Base-by-base conservation (phyloP, 2,329 filamentous ascomycete genomes). In the Aspergillus sp. region DNA sequence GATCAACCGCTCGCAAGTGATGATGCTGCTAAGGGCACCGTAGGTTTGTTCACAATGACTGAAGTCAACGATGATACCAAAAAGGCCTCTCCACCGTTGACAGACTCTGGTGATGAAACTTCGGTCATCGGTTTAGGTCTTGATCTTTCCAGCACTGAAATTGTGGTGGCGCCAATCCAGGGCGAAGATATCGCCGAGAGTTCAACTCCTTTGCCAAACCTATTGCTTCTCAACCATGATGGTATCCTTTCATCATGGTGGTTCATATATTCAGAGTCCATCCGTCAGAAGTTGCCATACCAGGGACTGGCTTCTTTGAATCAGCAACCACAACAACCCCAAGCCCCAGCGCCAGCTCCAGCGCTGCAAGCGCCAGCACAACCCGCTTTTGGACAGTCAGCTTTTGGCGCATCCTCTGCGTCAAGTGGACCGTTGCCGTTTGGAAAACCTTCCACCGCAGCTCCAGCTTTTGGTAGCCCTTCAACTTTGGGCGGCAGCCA, bases 161-260 rank as follows among this genome's bases (percentile, higher is more conserved):
- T 81, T 53, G 86, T 95, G 2, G 75, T 81, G 49, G 83, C 85
- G 51, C 90, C 90, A 1, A 86, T 95, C 45, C 81, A 81, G 13
- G 77, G 81, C 1, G 85, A 93, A 49, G 85, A 95, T 58, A 81
- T 94, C 37, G 78, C 86, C 29, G 79, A 90, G 57, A 94, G 90
- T 5, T 77, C 84, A 0, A 83, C 81, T 1, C 91, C 93, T 9
- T 69, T 97, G 7, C 93, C 93, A 5, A 88, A 84, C 8, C 74
- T 95, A 34, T 85, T 93, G 76, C 77, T 89, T 28, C 73, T 98
- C 11, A 97, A 94, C 47, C 85, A 95, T 52, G 88, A 96, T 58
- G 93, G 93, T 51, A 71, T 95, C 7, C 73, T 98, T 11, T 82
- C 81, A 37, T 78, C 83, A 9, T 98, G 91, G 90, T 96, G 91